A percentile compares a stretch with the other conserved stretches of the same genome.
phyloP scores from a whole-genome alignment of 2,329 filamentous ascomycete species.

The Lojkania enalia region DNA sequence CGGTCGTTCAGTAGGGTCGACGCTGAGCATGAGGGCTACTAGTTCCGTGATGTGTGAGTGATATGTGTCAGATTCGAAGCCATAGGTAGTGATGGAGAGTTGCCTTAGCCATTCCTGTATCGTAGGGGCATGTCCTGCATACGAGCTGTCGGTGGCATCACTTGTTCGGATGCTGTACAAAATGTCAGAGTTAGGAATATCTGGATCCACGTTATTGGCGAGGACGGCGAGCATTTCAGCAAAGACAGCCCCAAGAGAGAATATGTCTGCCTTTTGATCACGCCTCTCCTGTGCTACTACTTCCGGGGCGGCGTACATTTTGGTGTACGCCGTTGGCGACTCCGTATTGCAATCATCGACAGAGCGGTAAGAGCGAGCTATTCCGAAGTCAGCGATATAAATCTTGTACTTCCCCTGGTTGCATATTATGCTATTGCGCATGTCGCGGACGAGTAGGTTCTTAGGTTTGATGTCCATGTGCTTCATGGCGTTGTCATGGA shows the following conservation, averaged over 20 bases:
- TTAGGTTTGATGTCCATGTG: conserved; percentile 35
- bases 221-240: conserved; percentile 21
- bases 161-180: conserved; percentile 6
- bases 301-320: conserved; percentile 25
- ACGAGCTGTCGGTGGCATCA: conserved; percentile 5
- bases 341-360: conserved; percentile 22
- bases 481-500: conserved; percentile 21
- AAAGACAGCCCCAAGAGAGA: conserved; percentile 29
- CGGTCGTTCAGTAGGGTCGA: conserved; percentile 4
- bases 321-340: conserved; percentile 18
- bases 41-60: conserved; percentile 14
- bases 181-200: conserved; percentile 8
- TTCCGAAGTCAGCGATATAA: conserved; percentile 32
- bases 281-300: conserved; percentile 17
- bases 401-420: conserved; percentile 12
- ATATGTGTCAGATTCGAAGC: conserved; percentile 12
- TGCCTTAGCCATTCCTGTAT: conserved; percentile 7
- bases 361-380: conserved; percentile 22
- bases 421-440: conserved; percentile 3
- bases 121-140: conserved; percentile 1
- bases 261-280: conserved; percentile 23
- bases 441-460: conserved; percentile 24
- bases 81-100: conserved; percentile 3
- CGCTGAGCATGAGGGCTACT: conserved; percentile 13
- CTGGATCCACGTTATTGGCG: conserved; percentile 1